Evolutionary conservation across 768 basidiomycete species (phyloP), one percentile per base, ranked within the genome.

Genomic region (Mycena sanguinolenta): DNA sequence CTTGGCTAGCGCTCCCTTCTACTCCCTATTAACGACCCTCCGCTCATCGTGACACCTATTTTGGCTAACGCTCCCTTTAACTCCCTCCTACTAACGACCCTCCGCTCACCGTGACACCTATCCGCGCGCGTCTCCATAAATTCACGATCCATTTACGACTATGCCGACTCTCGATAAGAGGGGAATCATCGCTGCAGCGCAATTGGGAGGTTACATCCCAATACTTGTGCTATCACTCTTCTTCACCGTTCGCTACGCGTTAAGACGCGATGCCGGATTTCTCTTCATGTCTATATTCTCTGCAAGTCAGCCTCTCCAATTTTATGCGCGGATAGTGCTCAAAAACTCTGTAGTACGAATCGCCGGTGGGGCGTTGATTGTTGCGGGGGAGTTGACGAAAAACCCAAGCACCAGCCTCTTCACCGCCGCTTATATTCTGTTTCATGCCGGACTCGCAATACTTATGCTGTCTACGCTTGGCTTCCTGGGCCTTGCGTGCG

Each of bases 281-380:
- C 77, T 92, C n/a, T 87, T 88, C 71, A 82, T 92, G n/a, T 82
- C 87, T 53, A 79, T 91, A 16, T 91, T 93, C 70, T 85, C 90
- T 14, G 70, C 86, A 52, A 78, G 91, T 91, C 70, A 76, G 89
- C 82, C 36, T 16, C 49, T 6, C 19, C 19, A 19, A 7, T 7
- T 46, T n/a, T 21, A 42, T 19, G 16, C 17, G 39, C 19, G 32
- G 10, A 34, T 34, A 5, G 16, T 39, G 39, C 71, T 28, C 38
- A 21, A 44, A 32, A 39, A 17, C 39, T 63, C 65, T 52, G 36
- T 61, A 92, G 92, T 85, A 53, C 87, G 91, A 49, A 82, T 91
- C 49, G 80, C 89, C 10, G 88, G 87, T 17, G 89, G 87, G 32
- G 86, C 87, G 21, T 77, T 92, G 30, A 79, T 89, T 19, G 81